Evolutionary conservation across 768 basidiomycete genomes (phyloP).

Genomic region (Mycena filopes): DNA sequence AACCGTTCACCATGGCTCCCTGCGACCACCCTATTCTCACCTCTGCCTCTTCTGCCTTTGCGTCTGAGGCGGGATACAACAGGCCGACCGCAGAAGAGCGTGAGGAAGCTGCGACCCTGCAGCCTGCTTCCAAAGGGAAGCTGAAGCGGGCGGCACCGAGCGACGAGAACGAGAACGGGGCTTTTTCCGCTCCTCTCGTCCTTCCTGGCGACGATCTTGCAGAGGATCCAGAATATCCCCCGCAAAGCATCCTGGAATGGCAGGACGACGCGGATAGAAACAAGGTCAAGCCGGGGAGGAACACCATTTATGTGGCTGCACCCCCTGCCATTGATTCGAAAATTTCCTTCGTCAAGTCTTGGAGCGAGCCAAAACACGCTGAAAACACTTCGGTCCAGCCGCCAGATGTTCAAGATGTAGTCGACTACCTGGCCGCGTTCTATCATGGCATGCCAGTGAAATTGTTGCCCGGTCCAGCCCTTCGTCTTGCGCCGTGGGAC

Average conservation of each 20-base stretch:
- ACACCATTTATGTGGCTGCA: constrained; percentile 45
- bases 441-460: constrained; percentile 47
- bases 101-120: constrained; percentile 25
- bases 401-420: constrained; percentile 38
- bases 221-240: constrained; percentile 46
- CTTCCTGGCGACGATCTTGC: constrained; percentile 48
- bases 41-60: constrained; percentile 24
- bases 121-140: constrained; percentile 12
- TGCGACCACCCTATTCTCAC: constrained; percentile 30
- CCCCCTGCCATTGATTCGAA: constrained; percentile 41
- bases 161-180: constrained; percentile 11
- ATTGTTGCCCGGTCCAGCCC: constrained; percentile 30
- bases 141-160: constrained; percentile 10
- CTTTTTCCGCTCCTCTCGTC: constrained; percentile 46
- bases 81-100: constrained; percentile 28
- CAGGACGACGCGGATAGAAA: constrained; percentile 44
- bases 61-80: constrained; percentile 21
- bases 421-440: constrained; percentile 46
- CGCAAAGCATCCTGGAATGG: constrained; percentile 47
- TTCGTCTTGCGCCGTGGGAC: constrained; percentile 43
- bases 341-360: constrained; percentile 37
- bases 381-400: constrained; percentile 10
- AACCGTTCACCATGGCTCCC: not conserved
- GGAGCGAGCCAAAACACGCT: constrained; percentile 34
- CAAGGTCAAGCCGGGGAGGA: constrained; percentile 39